Conservation (phyloP, 495 filamentous ascomycete species). For the Lasiosphaeria ovina region DNA sequence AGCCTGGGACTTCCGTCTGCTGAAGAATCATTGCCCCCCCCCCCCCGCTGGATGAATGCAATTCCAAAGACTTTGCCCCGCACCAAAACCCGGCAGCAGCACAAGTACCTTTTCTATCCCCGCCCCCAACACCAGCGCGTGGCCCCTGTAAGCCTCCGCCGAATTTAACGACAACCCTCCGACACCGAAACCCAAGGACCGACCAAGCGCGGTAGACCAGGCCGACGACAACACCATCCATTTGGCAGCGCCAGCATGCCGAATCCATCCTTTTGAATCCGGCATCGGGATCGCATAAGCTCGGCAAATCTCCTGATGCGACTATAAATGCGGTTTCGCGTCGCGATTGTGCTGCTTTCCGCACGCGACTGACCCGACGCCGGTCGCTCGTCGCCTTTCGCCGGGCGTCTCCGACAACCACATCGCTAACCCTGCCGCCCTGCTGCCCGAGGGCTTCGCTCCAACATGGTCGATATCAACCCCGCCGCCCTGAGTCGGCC, state of each 20-base stretch:
- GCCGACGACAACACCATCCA: conserved; percentile 26
- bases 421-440: conserved; percentile 13
- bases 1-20: no score
- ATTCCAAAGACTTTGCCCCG: conserved; percentile 3
- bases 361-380: conserved; percentile 42
- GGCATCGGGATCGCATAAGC: conserved; percentile 40
- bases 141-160: conserved; percentile 16
- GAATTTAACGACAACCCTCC: conserved; percentile 26
- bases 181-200: conserved; percentile 20
- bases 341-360: conserved; percentile 40
- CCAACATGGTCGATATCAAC: conserved; percentile 76
- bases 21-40: no score
- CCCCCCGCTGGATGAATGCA: neutral
- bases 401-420: neutral
- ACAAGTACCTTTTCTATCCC: conserved; percentile 3
- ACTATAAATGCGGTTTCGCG: conserved; percentile 39
- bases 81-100: conserved; percentile 1
- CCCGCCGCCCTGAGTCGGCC: conserved; percentile 76
- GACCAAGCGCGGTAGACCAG: conserved; percentile 13
- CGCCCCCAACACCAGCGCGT: neutral
- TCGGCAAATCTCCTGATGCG: conserved; percentile 30
- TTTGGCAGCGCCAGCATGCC: conserved; percentile 31
- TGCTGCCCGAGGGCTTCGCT: conserved; percentile 8
- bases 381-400: conserved; percentile 10
- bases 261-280: conserved; percentile 38